Percentiles rank a stretch among this genome's conserved stretches.
These are phyloP conservation scores for Leccinum obscurum DNA, from an alignment of 768 basidiomycete species.

Conservation along the genomic window DNA sequence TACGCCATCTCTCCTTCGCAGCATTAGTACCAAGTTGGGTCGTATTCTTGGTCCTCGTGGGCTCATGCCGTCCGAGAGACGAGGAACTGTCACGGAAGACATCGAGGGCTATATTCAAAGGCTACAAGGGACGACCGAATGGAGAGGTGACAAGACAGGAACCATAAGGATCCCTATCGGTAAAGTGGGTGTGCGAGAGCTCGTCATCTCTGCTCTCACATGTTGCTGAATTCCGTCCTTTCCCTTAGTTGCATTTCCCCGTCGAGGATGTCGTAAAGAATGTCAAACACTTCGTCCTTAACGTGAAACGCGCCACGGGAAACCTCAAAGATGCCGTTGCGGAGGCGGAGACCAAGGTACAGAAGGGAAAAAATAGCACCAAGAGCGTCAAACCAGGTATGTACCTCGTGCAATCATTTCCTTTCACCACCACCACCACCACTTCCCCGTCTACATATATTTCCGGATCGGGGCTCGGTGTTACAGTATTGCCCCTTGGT, in stretches of 20 bases:
- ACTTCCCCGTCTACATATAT: neutral
- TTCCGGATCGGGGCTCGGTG: slow-evolving; percentile 1
- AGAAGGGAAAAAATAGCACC: slow-evolving; percentile 35
- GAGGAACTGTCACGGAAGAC: slow-evolving; percentile 93
- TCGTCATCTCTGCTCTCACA: neutral
- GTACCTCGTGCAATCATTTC: slow-evolving; percentile 9
- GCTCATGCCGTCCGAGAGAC: slow-evolving; percentile 91
- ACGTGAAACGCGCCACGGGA: slow-evolving; percentile 75
- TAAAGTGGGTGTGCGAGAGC: slow-evolving; percentile 47
- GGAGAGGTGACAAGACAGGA: slow-evolving; percentile 89
- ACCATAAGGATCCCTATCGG: slow-evolving; percentile 82
- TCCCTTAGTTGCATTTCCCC: slow-evolving; percentile 68
- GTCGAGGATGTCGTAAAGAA: slow-evolving; percentile 77
- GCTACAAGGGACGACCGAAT: slow-evolving; percentile 82
- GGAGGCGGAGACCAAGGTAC: slow-evolving; percentile 42
- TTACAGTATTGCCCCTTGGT: neutral
- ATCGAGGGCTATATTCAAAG: slow-evolving; percentile 77
- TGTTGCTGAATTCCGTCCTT: slow-evolving; percentile 6
- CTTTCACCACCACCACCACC: neutral
- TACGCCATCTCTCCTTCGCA: slow-evolving; percentile 72
- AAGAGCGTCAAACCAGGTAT: slow-evolving; percentile 48
- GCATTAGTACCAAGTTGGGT: slow-evolving; percentile 80
- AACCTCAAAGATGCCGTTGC: slow-evolving; percentile 52
- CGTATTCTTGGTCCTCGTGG: slow-evolving; percentile 85
- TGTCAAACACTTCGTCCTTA: slow-evolving; percentile 69